phyloP scores from a whole-genome alignment of 352 stramenopile species.

The Thalassiosira hispida region DNA sequence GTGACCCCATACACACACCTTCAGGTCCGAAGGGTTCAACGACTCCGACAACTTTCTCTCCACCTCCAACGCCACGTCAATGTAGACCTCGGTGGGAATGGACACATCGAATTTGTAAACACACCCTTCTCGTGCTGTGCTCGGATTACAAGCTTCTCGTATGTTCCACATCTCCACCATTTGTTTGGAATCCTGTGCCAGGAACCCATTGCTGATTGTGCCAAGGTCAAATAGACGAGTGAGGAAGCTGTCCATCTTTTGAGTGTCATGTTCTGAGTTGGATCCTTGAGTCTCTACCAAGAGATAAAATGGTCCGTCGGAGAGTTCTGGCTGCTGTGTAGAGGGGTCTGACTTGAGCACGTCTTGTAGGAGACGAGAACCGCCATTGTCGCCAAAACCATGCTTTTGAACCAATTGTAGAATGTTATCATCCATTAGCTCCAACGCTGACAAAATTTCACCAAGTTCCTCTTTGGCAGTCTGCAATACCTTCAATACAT shows the following conservation, averaged over 20 bases:
- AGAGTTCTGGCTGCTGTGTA: constrained; percentile 49
- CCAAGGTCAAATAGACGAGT: constrained; percentile 82
- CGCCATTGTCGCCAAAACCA: constrained; percentile 8
- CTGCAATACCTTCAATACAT: constrained; percentile 87
- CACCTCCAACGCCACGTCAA: constrained; percentile 89
- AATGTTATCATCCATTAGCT: constrained; percentile 93
- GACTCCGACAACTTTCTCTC: constrained; percentile 64
- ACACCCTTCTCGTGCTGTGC: constrained; percentile 88
- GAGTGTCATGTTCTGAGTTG: constrained; percentile 90
- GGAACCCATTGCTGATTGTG: constrained; percentile 89
- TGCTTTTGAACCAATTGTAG: constrained; percentile 87
- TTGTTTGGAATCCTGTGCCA: constrained; percentile 92
- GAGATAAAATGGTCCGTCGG: constrained; percentile 90
- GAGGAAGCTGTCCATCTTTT: constrained; percentile 85
- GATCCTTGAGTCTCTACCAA: constrained; percentile 95
- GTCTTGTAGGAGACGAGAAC: constrained; percentile 21
- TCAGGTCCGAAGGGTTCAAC: neutral
- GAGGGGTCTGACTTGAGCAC: constrained; percentile 6
- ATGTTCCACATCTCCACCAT: constrained; percentile 92
- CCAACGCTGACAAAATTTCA: constrained; percentile 94
- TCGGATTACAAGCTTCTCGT: constrained; percentile 92
- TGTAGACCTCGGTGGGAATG: constrained; percentile 91
- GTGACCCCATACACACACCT: constrained; percentile 90
- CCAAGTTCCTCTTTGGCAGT: constrained; percentile 89
- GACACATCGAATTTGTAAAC: constrained; percentile 99